phyloP scores from a whole-genome alignment of 768 basidiomycete species.

The Daedaleopsis sinensis region DNA sequence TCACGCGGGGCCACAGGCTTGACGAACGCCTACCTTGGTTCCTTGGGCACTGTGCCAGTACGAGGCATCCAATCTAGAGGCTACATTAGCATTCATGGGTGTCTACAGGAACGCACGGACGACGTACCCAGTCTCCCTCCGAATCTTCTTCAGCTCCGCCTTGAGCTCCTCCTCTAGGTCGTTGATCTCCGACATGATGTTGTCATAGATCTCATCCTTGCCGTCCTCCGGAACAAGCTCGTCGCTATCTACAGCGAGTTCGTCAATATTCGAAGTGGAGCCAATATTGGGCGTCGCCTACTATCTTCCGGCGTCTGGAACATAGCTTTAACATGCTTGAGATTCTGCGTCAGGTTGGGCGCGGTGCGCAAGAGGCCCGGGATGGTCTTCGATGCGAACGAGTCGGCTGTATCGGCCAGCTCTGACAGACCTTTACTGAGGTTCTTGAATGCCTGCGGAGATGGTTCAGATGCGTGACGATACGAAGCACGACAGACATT shows the following conservation, averaged over 20 bases:
- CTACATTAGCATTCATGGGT: conserved; percentile 23
- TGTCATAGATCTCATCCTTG: conserved; percentile 85
- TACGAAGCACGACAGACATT: neutral
- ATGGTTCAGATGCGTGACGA: neutral
- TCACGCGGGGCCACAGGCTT: neutral
- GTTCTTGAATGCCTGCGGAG: conserved; percentile 67
- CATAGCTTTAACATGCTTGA: conserved; percentile 74
- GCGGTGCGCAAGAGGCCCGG: conserved; percentile 74
- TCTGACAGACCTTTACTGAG: conserved; percentile 67
- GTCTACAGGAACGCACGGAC: conserved; percentile 4
- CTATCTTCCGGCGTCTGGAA: conserved; percentile 70
- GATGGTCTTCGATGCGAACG: conserved; percentile 79
- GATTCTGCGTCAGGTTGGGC: conserved; percentile 73
- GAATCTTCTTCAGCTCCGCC: conserved; percentile 62
- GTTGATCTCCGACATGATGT: conserved; percentile 68
- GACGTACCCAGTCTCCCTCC: conserved; percentile 67
- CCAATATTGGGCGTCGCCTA: conserved; percentile 27
- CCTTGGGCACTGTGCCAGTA: conserved; percentile 84
- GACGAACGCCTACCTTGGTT: conserved; percentile 58
- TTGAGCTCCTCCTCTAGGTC: conserved; percentile 74
- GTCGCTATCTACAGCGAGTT: conserved; percentile 47
- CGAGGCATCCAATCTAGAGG: conserved; percentile 49
- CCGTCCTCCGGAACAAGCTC: conserved; percentile 83
- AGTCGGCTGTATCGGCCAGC: conserved; percentile 66
- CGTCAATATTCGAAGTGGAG: neutral